A percentile compares a stretch with the other conserved stretches of the same genome.
These are phyloP conservation scores for Geranomyces michiganensis DNA, from an alignment of 192 early-diverging fungal species.

Conservation along the genomic window DNA sequence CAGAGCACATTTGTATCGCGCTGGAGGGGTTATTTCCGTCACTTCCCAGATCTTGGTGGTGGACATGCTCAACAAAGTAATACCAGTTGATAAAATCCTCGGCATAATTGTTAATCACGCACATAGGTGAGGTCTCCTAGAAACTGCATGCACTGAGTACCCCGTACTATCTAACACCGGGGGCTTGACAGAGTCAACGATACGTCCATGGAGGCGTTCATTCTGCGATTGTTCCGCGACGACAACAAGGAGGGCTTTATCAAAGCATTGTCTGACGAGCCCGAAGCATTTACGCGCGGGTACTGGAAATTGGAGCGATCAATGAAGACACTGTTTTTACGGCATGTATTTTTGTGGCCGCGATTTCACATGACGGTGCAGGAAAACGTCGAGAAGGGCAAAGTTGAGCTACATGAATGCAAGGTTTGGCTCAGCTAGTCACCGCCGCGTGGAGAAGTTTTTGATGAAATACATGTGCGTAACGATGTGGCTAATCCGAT, in stretches of 20 bases:
- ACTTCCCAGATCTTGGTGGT: constrained; percentile 88
- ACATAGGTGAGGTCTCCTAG: constrained; percentile 70
- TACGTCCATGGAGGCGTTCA: constrained; percentile 87
- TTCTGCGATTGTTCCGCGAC: constrained; percentile 78
- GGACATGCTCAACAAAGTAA: constrained; percentile 79
- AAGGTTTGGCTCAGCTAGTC: not conserved
- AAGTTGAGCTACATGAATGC: constrained; percentile 18
- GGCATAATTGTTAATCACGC: constrained; percentile 89
- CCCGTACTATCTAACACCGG: too few relatives aligned
- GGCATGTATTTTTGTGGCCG: constrained; percentile 89
- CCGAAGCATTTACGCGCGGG: constrained; percentile 77
- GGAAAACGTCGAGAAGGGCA: constrained; percentile 52
- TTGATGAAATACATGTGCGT: too few relatives aligned
- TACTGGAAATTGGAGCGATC: constrained; percentile 88
- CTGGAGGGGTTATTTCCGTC: constrained; percentile 81
- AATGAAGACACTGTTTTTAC: constrained; percentile 75
- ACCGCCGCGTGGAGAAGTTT: too few relatives aligned
- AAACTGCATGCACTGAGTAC: not conserved
- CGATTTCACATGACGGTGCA: constrained; percentile 69
- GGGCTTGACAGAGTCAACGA: constrained; percentile 58
- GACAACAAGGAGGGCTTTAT: constrained; percentile 86
- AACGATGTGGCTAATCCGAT: too few relatives aligned
- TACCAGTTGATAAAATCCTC: constrained; percentile 75
- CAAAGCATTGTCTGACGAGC: constrained; percentile 90
- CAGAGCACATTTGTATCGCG: constrained; percentile 66